Evolutionary conservation across 2,329 filamentous ascomycete species (phyloP), one percentile per base, ranked within the genome.

Genomic region (Cercospora nicotianae): DNA sequence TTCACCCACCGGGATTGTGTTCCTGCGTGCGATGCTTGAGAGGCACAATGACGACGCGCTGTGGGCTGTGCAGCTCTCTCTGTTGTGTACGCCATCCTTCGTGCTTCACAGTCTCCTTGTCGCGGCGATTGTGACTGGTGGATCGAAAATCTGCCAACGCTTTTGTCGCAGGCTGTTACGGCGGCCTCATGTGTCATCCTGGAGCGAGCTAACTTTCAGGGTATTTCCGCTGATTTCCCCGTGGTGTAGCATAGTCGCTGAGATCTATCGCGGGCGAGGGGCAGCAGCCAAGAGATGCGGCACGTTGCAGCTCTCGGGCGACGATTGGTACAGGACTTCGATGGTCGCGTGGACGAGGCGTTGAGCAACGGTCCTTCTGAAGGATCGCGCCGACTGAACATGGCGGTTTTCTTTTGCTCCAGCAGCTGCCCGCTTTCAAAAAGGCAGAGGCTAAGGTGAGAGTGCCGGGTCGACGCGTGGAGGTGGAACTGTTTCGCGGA

Each of bases 121-220:
- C 48, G 48, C 48, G 23, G 23, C 48, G 48, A 53, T 48, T 16
- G 16, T 53, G 48, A 53, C 23, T 28, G 48, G 48, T 28, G 23
- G 48, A 28, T 28, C 23, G 39, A 12, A 62, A 18, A 33, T 30
- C 55, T 31, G 30, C 18, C 55, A 26, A 45, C 28, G 18, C 26
- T 20, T 36, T 31, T 62, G 60, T 62, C 60, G 60, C 60, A 62
- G 60, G 39, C 60, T 62, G 60, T 48, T 48, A 62, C 60, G 23
- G 18, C 31, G 23, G 60, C 28, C 26, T 51, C 16, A 30, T 42
- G 26, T 33, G 9, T 20, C 31, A 30, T 45, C 33, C 39, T 61
- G 39, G 55, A 59, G 55, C 55, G 55, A 10, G 55, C 55, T 31
- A 59, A 23, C 31, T 31, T 20, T 59, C 55, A 33, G 55, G 55